Evolutionary conservation across 2,329 filamentous ascomycete genomes (phyloP).

Genomic region (Hypomyces rosellus): DNA sequence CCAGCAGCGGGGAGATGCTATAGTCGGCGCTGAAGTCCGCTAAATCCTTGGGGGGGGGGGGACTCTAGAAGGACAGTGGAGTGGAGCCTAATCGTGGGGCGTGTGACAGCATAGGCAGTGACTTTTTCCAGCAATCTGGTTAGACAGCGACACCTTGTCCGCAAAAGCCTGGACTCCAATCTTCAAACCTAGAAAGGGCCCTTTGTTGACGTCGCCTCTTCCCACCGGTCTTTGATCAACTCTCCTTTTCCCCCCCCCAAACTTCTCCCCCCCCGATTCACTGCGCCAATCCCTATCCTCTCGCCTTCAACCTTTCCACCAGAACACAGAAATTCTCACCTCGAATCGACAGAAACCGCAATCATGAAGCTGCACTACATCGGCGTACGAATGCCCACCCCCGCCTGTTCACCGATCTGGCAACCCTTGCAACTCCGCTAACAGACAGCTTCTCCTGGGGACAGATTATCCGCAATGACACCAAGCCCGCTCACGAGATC

Average conservation of each 20-base stretch:
- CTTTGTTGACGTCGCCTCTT: background rate
- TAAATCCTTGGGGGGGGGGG: too few relatives aligned
- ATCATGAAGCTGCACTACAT: conserved; percentile 86
- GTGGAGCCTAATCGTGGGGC: conserved; percentile 8
- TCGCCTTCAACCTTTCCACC: background rate
- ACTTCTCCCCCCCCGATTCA: background rate
- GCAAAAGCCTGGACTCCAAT: background rate
- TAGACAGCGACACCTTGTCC: background rate
- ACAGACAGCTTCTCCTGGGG: background rate
- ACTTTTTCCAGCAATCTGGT: too few relatives aligned
- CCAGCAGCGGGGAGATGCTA: background rate
- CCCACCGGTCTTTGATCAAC: background rate
- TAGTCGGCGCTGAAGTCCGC: background rate
- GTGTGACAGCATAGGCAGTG: background rate
- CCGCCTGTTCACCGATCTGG: background rate
- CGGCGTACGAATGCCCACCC: conserved; percentile 53
- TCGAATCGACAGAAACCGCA: conserved; percentile 12
- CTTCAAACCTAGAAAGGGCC: background rate
- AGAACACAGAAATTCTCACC: background rate
- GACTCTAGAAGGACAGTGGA: background rate
- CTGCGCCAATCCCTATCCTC: background rate
- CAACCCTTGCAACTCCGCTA: conserved; percentile 1
- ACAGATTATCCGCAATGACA: conserved; percentile 76
- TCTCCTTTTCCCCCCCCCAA: background rate
- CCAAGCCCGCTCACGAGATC: conserved; percentile 70